Evolutionary conservation across 192 early-diverging fungal species (phyloP).

Genomic region (Umbelopsis ramanniana): DNA sequence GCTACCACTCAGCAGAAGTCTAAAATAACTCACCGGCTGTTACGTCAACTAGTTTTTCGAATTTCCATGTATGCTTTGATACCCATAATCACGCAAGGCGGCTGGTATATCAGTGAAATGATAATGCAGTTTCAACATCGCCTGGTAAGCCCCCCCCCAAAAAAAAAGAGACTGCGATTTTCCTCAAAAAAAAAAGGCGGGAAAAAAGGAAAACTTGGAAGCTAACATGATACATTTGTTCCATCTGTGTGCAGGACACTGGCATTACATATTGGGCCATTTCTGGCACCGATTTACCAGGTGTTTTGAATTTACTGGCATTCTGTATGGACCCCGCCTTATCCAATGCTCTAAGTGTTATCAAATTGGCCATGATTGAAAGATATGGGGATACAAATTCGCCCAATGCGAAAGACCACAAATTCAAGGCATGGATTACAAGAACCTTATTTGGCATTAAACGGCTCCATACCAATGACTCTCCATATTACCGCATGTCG

Average conservation of each 20-base stretch:
- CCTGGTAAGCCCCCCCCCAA: neutral
- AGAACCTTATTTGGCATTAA: neutral
- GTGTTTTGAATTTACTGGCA: conserved; percentile 17
- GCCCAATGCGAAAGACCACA: neutral
- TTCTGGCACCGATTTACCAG: conserved; percentile 13
- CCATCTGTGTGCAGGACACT: neutral
- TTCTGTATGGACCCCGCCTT: conserved; percentile 17
- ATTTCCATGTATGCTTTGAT: neutral
- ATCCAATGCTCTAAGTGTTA: neutral
- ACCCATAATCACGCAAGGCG: neutral
- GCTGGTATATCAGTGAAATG: neutral
- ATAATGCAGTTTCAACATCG: neutral
- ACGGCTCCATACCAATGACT: neutral
- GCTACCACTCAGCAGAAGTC: neutral
- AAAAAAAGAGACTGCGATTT: no score
- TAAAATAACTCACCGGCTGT: neutral
- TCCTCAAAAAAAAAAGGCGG: no score
- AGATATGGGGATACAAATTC: neutral
- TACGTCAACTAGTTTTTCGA: neutral
- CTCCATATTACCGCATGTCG: neutral
- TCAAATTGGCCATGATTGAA: conserved; percentile 12
- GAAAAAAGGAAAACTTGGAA: no score
- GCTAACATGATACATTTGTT: neutral
- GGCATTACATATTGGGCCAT: neutral
- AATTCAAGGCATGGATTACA: neutral